Percentiles rank a stretch among this genome's conserved stretches.
These are phyloP conservation scores for Bauhinia variegata DNA, from an alignment of 306 rosid species.

Conservation along the genomic window DNA sequence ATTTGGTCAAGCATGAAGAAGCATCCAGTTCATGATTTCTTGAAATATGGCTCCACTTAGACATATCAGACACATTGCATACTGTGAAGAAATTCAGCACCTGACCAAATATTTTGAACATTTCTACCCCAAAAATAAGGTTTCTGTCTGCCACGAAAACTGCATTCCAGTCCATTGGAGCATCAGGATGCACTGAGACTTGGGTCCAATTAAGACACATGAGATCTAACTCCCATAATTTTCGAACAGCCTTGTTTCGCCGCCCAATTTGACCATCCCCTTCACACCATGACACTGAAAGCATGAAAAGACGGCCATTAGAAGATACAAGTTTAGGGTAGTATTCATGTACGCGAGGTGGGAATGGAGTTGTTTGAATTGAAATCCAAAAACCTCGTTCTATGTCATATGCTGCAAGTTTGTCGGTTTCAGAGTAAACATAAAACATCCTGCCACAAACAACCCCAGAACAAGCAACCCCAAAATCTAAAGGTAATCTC, in stretches of 20 bases:
- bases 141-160: constrained; percentile 73
- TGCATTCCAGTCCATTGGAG: constrained; percentile 99
- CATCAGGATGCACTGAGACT: constrained; percentile 95
- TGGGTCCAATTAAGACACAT: constrained; percentile 78
- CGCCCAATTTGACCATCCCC: constrained; percentile 94
- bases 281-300: constrained; percentile 97
- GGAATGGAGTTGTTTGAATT: constrained; percentile 76
- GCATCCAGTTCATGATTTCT: constrained; percentile 89
- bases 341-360: constrained; percentile 79
- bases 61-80: constrained; percentile 67
- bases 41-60: constrained; percentile 88
- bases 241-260: constrained; percentile 95
- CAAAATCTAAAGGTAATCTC: constrained; percentile 75
- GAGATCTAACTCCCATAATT: constrained; percentile 94
- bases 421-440: constrained; percentile 91
- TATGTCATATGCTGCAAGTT: constrained; percentile 82
- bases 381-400: constrained; percentile 83
- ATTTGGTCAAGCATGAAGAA: constrained; percentile 86
- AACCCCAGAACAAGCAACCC: constrained; percentile 82
- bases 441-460: constrained; percentile 84
- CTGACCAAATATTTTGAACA: constrained; percentile 99
- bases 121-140: constrained; percentile 88
- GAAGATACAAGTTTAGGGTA: constrained; percentile 85
- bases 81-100: constrained; percentile 88
- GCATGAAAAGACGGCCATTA: constrained; percentile 75